Conservation (phyloP, 2,329 filamentous ascomycete species). For the Leptodontidium sp. region DNA sequence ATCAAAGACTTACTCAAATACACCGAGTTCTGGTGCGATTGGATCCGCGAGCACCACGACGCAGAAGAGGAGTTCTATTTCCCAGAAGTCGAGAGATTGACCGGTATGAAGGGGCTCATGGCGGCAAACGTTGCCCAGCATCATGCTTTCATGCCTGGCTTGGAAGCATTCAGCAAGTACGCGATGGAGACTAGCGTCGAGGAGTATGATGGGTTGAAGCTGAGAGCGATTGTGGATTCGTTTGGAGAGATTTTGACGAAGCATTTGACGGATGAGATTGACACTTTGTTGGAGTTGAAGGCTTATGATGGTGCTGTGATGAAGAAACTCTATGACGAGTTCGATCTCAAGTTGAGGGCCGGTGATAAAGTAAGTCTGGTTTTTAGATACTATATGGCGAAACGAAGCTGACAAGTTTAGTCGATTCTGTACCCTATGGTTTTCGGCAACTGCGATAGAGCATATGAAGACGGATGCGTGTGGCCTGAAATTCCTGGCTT, state of each 20-base stretch:
- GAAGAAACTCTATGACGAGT: conserved; percentile 24
- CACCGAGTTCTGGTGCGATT: conserved; percentile 30
- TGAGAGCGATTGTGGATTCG: conserved; percentile 47
- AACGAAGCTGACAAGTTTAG: neutral
- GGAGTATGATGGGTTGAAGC: conserved; percentile 46
- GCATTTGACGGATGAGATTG: conserved; percentile 53
- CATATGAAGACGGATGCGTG: conserved; percentile 15
- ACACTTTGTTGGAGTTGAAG: conserved; percentile 47
- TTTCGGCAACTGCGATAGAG: conserved; percentile 20
- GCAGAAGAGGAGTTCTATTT: conserved; percentile 52
- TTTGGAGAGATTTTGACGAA: conserved; percentile 48
- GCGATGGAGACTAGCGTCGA: conserved; percentile 39
- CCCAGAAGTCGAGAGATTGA: conserved; percentile 48
- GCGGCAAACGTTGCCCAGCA: conserved; percentile 53
- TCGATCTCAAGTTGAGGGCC: conserved; percentile 26
- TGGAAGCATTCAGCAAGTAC: conserved; percentile 47
- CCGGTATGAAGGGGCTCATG: conserved; percentile 51
- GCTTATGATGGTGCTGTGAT: conserved; percentile 45
- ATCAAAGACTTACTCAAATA: conserved; percentile 44
- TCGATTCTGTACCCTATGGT: conserved; percentile 28
- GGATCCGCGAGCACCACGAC: conserved; percentile 51
- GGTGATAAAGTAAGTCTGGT: conserved; percentile 26
- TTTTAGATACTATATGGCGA: neutral
- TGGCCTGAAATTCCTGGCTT: conserved; percentile 27
- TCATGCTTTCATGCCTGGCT: conserved; percentile 49